Percentiles rank a stretch among this genome's conserved stretches.
Evolutionary conservation across 129 eudicot genomes (phyloP).

Genomic region (sunflower (Helianthus annuus)): DNA sequence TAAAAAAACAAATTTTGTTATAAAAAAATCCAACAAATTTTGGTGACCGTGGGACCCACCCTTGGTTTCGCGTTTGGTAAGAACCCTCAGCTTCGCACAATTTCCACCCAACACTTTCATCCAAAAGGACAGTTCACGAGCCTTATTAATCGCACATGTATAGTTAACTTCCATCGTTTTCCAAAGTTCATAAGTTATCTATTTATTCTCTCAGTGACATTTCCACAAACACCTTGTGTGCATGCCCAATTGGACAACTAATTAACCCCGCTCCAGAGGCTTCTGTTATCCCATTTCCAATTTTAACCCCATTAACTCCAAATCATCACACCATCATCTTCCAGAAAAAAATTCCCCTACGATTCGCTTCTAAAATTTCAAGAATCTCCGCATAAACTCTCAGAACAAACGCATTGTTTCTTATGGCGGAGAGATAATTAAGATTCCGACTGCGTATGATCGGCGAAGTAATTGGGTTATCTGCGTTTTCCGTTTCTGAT

Average conservation of each 20-base stretch:
- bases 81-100: neutral
- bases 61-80: neutral
- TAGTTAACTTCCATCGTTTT: neutral
- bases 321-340: constrained; percentile 11
- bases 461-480: constrained; percentile 34
- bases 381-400: neutral
- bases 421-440: constrained; percentile 22
- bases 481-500: constrained; percentile 28
- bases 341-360: neutral
- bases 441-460: constrained; percentile 6
- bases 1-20: too few species aligned
- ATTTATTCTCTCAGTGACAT: constrained; percentile 28
- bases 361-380: neutral
- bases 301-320: neutral
- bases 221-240: constrained; percentile 34
- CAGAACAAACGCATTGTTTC: constrained; percentile 3
- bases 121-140: too few species aligned
- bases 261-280: neutral
- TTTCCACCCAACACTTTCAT: neutral
- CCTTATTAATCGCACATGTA: neutral
- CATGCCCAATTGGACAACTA: neutral
- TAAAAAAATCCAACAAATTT: too few species aligned
- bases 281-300: neutral
- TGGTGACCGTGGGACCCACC: too few species aligned
- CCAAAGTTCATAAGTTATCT: neutral